Conservation (phyloP, 2,329 filamentous ascomycete species). For the Parasarocladium wereldwijsianum region DNA sequence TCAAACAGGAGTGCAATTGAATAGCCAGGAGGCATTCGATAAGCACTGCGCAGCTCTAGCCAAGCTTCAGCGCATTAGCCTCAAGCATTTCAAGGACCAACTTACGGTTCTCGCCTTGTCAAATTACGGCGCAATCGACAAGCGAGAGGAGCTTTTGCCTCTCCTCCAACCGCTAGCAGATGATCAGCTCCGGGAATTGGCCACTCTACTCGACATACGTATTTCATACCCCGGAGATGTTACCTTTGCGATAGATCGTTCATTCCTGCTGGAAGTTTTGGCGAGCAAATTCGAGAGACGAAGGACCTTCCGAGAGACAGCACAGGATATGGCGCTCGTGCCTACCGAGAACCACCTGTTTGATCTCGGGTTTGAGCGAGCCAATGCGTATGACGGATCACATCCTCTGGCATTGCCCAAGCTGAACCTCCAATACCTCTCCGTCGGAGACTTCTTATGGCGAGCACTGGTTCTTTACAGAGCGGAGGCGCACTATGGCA, state of each 20-base stretch:
- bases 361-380: constrained; percentile 61
- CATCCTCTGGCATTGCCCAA: constrained; percentile 83
- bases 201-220: constrained; percentile 58
- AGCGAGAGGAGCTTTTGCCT: constrained; percentile 60
- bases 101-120: constrained; percentile 82
- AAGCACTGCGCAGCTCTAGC: constrained; percentile 63
- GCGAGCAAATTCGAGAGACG: constrained; percentile 61
- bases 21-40: constrained; percentile 59
- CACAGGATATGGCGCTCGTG: constrained; percentile 56
- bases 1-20: constrained; percentile 67
- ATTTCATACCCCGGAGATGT: constrained; percentile 66
- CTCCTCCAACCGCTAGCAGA: constrained; percentile 63
- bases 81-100: constrained; percentile 79
- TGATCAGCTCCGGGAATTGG: constrained; percentile 56
- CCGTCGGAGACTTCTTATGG: constrained; percentile 94
- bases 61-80: constrained; percentile 61
- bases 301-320: constrained; percentile 68
- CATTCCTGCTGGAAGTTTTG: constrained; percentile 56
- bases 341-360: constrained; percentile 77
- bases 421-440: constrained; percentile 88
- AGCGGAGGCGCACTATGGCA: constrained; percentile 84
- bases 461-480: constrained; percentile 79
- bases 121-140: constrained; percentile 80
- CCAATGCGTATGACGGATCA: constrained; percentile 78
- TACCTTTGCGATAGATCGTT: constrained; percentile 46